These are phyloP conservation scores for Eucalyptus microcorys DNA, from an alignment of 345 rosid species.

Conservation along the genomic window DNA sequence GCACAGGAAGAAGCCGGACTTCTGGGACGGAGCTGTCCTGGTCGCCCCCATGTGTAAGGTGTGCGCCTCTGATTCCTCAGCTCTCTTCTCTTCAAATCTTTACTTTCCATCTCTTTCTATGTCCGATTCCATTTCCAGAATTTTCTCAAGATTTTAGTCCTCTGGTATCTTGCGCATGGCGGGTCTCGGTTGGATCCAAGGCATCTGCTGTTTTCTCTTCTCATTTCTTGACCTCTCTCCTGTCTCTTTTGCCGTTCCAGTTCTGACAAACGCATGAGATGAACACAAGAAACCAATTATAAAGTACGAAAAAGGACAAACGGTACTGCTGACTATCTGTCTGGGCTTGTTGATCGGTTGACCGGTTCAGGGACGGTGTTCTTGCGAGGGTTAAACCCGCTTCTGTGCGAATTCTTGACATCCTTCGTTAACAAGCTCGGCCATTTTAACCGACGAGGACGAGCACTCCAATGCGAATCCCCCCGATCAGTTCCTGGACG, in stretches of 20 bases:
- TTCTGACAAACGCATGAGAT: neutral
- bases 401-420: neutral
- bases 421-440: neutral
- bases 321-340: neutral
- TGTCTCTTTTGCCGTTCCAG: neutral
- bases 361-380: neutral
- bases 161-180: neutral
- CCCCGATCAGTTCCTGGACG: neutral
- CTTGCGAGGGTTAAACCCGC: neutral
- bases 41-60: constrained; percentile 97
- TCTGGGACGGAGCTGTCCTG: constrained; percentile 77
- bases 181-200: neutral
- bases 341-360: neutral
- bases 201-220: neutral
- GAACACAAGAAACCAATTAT: neutral
- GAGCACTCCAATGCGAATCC: neutral
- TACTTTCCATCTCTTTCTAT: too few species aligned
- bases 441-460: neutral
- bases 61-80: neutral
- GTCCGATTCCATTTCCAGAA: neutral
- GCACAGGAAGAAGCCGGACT: constrained; percentile 51
- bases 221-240: neutral
- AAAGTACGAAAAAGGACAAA: neutral
- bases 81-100: too few species aligned
- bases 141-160: neutral